Conservation (phyloP, 2,329 filamentous ascomycete species). For the Fusarium albidum region DNA sequence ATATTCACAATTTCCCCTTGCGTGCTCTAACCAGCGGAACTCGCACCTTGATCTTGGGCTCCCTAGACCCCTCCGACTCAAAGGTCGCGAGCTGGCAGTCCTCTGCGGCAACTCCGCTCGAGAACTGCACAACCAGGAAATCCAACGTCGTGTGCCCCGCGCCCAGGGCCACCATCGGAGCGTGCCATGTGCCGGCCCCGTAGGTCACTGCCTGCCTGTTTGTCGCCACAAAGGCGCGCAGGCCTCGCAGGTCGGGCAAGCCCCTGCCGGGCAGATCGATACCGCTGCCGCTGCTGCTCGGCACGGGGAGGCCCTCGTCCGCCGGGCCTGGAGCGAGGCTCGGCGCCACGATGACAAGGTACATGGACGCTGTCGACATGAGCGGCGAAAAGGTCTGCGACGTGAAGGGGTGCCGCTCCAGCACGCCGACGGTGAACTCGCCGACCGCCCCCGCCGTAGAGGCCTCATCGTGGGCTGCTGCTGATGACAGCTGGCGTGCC, state of each 20-base stretch:
- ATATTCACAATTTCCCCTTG: constrained; percentile 19
- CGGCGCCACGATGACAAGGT: constrained; percentile 90
- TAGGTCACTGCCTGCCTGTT: constrained; percentile 90
- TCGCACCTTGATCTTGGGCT: constrained; percentile 50
- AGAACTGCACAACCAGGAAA: constrained; percentile 90
- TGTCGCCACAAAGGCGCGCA: constrained; percentile 81
- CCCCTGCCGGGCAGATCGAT: constrained; percentile 64
- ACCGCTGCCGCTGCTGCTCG: constrained; percentile 39
- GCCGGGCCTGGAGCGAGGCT: constrained; percentile 60
- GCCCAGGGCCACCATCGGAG: constrained; percentile 92
- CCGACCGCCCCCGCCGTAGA: too few relatives aligned
- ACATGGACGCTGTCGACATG: constrained; percentile 60
- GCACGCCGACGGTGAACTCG: constrained; percentile 70
- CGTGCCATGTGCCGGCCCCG: constrained; percentile 91
- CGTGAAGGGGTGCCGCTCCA: constrained; percentile 94
- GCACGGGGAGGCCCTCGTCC: constrained; percentile 40
- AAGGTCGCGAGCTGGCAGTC: constrained; percentile 84
- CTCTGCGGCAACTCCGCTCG: constrained; percentile 81
- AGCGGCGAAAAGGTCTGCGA: constrained; percentile 92
- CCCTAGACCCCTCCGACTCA: constrained; percentile 44
- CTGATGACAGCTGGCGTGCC: constrained; percentile 42
- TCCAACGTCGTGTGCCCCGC: constrained; percentile 67
- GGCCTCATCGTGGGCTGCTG: too few relatives aligned
- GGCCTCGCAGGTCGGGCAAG: constrained; percentile 73
- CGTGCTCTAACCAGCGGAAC: constrained; percentile 22